Conservation (phyloP, 2,329 filamentous ascomycete genomes). For the Sporothrix dimorphospora region DNA sequence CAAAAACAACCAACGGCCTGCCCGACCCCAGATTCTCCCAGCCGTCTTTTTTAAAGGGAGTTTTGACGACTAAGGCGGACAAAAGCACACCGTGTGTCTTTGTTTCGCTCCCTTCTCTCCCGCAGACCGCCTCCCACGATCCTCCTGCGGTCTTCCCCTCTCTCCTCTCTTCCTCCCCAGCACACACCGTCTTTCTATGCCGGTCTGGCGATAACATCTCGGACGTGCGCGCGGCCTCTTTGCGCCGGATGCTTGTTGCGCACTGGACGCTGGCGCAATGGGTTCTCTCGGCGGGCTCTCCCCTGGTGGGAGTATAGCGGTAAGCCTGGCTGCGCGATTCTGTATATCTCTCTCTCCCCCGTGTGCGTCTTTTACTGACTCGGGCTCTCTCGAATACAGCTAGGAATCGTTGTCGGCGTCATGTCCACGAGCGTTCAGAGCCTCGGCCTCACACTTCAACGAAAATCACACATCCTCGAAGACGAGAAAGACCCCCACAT, state of each 20-base stretch:
- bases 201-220: conserved; percentile 21
- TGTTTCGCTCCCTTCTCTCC: conserved; percentile 31
- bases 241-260: conserved; percentile 51
- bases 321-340: conserved; percentile 46
- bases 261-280: conserved; percentile 57
- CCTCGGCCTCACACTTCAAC: conserved; percentile 90
- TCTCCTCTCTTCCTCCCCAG: background rate
- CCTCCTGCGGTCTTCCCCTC: background rate
- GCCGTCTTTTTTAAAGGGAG: background rate
- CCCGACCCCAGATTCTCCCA: conserved; percentile 5
- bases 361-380: conserved; percentile 11
- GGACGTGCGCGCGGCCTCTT: conserved; percentile 23
- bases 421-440: conserved; percentile 94
- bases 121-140: conserved; percentile 35
- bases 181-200: conserved; percentile 28
- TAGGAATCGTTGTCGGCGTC: conserved; percentile 91
- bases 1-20: conserved; percentile 10
- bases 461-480: conserved; percentile 97
- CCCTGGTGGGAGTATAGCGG: conserved; percentile 75
- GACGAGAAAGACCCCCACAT: conserved; percentile 86
- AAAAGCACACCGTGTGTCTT: background rate
- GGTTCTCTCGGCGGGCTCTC: conserved; percentile 75
- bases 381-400: conserved; percentile 51
- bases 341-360: background rate
- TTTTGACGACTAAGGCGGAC: background rate